phyloP scores from a whole-genome alignment of 1,284 basidiomycete genomes.

The Trametes pubescens region DNA sequence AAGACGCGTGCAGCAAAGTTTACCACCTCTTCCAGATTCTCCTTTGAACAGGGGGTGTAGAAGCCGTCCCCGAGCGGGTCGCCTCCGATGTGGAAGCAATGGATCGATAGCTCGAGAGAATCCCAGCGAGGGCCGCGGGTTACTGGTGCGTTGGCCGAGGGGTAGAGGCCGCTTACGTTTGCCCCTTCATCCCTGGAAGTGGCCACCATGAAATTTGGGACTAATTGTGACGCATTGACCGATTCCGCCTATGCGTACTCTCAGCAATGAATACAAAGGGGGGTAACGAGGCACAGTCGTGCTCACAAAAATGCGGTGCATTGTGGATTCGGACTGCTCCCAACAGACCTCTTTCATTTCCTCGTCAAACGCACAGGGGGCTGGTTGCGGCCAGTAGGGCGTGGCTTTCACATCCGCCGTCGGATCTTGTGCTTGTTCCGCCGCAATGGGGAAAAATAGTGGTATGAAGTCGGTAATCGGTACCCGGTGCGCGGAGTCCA shows the following conservation, averaged over 20 bases:
- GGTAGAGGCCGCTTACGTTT: slow-evolving; percentile 7
- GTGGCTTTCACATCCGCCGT: no score
- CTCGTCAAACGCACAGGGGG: neutral
- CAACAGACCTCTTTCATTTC: neutral
- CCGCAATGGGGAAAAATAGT: no score
- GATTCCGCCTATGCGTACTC: neutral
- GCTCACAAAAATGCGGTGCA: neutral
- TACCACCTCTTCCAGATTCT: neutral
- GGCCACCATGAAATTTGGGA: neutral
- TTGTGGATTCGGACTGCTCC: neutral
- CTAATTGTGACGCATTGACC: slow-evolving; percentile 1
- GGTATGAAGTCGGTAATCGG: no score
- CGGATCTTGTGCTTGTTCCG: no score
- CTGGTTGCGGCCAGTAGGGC: neutral
- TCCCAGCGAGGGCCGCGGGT: neutral
- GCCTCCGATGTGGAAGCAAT: slow-evolving; percentile 3
- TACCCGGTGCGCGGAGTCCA: no score
- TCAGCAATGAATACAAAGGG: neutral
- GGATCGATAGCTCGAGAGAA: neutral
- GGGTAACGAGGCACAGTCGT: neutral
- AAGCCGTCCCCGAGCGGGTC: slow-evolving; percentile 2
- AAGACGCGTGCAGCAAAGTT: neutral
- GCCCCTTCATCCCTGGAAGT: neutral
- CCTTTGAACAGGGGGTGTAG: neutral
- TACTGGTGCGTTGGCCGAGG: neutral